phyloP scores from a whole-genome alignment of 164 flowering plant species.

The Dillenia turbinata region DNA sequence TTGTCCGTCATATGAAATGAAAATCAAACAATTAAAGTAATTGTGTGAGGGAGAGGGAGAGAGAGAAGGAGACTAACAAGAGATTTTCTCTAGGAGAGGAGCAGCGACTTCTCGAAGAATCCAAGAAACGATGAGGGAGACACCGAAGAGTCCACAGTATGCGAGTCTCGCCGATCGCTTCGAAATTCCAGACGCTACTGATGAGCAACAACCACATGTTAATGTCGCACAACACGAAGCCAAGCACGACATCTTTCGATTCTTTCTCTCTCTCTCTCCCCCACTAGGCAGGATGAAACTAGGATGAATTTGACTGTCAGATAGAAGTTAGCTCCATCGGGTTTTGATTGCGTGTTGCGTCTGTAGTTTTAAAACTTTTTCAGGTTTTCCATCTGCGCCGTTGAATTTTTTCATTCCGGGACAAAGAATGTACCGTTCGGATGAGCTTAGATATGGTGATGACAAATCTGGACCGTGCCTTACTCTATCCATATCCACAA shows the following conservation, averaged over 20 bases:
- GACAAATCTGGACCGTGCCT: too few species aligned
- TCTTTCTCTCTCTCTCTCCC: slow-evolving; percentile 10
- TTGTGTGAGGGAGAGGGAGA: background rate
- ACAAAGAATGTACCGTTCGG: too few species aligned
- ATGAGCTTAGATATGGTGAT: too few species aligned
- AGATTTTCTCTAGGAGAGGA: slow-evolving; percentile 54
- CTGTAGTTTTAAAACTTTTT: too few species aligned
- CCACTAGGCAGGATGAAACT: background rate
- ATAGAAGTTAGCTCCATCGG: too few species aligned
- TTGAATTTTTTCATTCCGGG: too few species aligned
- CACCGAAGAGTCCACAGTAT: slow-evolving; percentile 70
- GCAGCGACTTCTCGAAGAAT: slow-evolving; percentile 53
- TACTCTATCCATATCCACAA: too few species aligned
- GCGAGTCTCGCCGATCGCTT: slow-evolving; percentile 55
- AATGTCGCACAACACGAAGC: slow-evolving; percentile 47
- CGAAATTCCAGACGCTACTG: slow-evolving; percentile 64
- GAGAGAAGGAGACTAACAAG: slow-evolving; percentile 37
- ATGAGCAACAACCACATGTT: slow-evolving; percentile 60
- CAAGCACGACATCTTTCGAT: slow-evolving; percentile 49
- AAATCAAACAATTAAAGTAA: background rate
- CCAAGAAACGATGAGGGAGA: slow-evolving; percentile 61
- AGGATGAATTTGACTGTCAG: too few species aligned
- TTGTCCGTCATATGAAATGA: too few species aligned
- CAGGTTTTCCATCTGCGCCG: too few species aligned
- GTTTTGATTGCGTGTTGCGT: too few species aligned